Evolutionary conservation across 2,329 filamentous ascomycete species (phyloP), one percentile per base, ranked within the genome.

Genomic region (Calonectria pteridis): DNA sequence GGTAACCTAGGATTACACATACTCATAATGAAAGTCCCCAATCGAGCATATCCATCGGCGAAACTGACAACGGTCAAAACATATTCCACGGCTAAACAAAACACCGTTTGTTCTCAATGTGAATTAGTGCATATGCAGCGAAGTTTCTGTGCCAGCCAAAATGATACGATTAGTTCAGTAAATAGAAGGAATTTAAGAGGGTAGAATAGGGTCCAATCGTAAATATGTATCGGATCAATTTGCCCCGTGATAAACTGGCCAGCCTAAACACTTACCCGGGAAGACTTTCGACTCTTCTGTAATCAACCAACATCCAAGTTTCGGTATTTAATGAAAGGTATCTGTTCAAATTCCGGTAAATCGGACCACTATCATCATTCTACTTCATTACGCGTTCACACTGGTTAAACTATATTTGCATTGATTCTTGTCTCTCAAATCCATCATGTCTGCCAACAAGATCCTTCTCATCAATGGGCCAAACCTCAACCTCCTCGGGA

Each of bases 401-500:
- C 9, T 23, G 7, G 23, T 4, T 6, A 23, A 23, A 13, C 23
- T 6, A 10, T 3, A 46, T 10, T 23, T 13, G 10, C 20, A 23
- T 46, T 46, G 10, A n/a, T 10, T 46, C 1, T 6, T n/a, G 9
- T 46, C 2, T 18, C 2, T 3, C 7, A 9, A n/a, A 46, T 23
- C 43, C 23, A 46, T 23, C 43, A 46, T 46, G 43, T 46, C 20
- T 23, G 43, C 20, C 20, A 46, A 46, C 10, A 46, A 46, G 43
- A 46, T 46, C 43, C 43, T 46, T 10, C 43, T 67, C 35, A 67
- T 67, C 65, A 67, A 67, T n/a, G 65, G 65, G 26, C 65, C 65
- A 11, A 67, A 67, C 3, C 28, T 67, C 6, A 67, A 67, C 35
- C 50, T 67, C 2, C 50, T 67, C 11, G 65, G 65, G 26, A 58